Evolutionary conservation across 257 asterid species (phyloP), one percentile per base, ranked within the genome.

Genomic region (Solanum sparsipilum): DNA sequence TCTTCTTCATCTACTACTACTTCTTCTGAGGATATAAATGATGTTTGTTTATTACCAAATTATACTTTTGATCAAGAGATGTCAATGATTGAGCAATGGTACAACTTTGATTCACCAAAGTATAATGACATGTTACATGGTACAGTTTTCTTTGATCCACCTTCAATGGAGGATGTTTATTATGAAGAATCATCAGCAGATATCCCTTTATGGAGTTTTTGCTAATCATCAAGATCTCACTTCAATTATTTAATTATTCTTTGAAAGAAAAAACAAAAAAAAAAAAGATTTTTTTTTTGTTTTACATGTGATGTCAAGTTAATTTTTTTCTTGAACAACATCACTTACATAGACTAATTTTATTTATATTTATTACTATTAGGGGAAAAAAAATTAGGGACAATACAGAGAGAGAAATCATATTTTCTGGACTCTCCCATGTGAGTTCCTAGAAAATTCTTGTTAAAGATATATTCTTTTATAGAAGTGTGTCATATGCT

Each of bases 141-240:
- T 85, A 98, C 93, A 65, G 83, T 83, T 71, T 93, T 94, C 88
- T 93, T 89, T 87, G 99, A 96, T 91, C 9, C 84, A 16, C 89
- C 89, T 93, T 70, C 58, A 79, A 71, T 60, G 81, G 93, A 92
- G 86, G 94, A 94, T 31, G 63, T 83, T 44, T 86, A 79, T 79
- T 79, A 71, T 39, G 98, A 92, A 68, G 97, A 93, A 27, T 87
- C 87, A 0, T 23, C 68, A 23, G 88, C 84, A 73, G 99, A 95
- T 83, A 93, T 96, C 76, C 92, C 93, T 32, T 81, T 96, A 72
- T 96, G 99, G 99, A 96, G 92, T 91, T 96, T 94, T 91, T 92
- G 95, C 92, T 94, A 92, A 92, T 86, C 65, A 60, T 39, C 27
- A 29, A 46, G 11, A 46, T 81, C 20, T 84, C 27, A 32, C 11